Evolutionary conservation across 2,329 filamentous ascomycete genomes (phyloP).

Genomic region (Colletotrichum tanaceti): DNA sequence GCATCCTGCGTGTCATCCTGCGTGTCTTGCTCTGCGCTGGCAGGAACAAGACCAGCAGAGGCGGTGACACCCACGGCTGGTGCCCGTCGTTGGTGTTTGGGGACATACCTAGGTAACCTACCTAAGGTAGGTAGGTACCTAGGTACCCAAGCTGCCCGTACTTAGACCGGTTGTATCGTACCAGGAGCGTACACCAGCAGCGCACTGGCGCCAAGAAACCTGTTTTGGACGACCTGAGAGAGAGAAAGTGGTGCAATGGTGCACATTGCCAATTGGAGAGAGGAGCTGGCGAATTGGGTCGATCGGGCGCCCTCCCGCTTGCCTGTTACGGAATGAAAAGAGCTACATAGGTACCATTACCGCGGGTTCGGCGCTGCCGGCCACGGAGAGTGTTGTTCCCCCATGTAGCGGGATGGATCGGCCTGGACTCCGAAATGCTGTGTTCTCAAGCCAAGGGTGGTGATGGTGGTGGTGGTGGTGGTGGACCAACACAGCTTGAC

Average conservation of each 20-base stretch:
- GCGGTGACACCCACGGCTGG: no score
- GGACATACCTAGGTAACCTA: no score
- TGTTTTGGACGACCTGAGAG: slow-evolving; percentile 1
- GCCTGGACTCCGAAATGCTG: slow-evolving; percentile 8
- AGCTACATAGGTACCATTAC: slow-evolving; percentile 6
- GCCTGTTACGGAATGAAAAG: not conserved
- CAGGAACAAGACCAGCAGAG: not conserved
- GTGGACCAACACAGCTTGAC: slow-evolving; percentile 19
- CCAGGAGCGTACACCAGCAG: not conserved
- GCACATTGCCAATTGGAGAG: not conserved
- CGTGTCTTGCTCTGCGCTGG: not conserved
- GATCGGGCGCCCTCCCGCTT: slow-evolving; percentile 5
- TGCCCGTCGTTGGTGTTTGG: not conserved
- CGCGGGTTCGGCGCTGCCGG: slow-evolving; percentile 5
- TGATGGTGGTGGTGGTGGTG: no score
- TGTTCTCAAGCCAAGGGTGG: not conserved
- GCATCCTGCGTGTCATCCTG: not conserved
- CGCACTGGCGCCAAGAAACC: slow-evolving; percentile 7
- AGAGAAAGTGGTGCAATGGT: not conserved
- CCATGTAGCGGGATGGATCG: slow-evolving; percentile 6
- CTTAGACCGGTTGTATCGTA: not conserved
- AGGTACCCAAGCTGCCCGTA: no score
- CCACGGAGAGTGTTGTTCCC: not conserved
- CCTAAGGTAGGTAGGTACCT: no score
- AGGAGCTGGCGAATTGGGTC: slow-evolving; percentile 7